These are phyloP conservation scores for Pochonia chlamydosporia DNA, from an alignment of 2,329 filamentous ascomycete genomes.

Conservation along the genomic window DNA sequence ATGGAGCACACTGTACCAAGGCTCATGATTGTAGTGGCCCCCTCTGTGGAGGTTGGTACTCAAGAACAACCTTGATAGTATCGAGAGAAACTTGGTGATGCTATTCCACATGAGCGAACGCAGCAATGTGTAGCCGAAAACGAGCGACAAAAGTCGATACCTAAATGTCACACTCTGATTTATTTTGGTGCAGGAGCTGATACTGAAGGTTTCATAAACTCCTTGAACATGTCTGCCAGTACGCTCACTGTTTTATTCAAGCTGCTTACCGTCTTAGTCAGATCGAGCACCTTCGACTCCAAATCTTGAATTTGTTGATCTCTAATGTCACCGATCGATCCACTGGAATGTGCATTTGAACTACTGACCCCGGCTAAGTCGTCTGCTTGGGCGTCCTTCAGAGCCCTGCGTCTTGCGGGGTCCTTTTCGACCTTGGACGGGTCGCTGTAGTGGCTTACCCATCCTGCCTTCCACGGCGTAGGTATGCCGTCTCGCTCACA, in stretches of 20 bases:
- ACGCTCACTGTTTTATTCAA: not conserved
- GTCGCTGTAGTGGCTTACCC: not conserved
- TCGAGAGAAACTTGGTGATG: no score
- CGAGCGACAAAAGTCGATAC: no score
- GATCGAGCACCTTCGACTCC: not conserved
- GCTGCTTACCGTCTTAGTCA: not conserved
- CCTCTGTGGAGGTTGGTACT: no score
- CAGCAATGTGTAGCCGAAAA: no score
- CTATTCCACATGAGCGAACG: no score
- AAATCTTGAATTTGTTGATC: not conserved
- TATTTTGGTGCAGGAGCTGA: no score
- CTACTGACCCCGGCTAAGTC: not conserved
- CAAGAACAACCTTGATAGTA: no score
- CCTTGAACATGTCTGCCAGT: not conserved
- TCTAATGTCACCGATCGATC: not conserved
- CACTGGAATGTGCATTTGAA: not conserved
- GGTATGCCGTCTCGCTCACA: conserved; percentile 6
- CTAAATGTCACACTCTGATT: no score
- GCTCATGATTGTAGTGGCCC: no score
- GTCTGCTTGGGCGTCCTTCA: not conserved
- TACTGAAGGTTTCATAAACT: not conserved
- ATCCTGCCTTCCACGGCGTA: conserved; percentile 7
- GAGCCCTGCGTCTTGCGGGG: not conserved
- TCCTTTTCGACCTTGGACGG: not conserved
- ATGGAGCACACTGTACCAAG: no score